A percentile compares a stretch with the other conserved stretches of the same genome.
phyloP scores from a whole-genome alignment of 441 rosid species.

The Populus hybrid region DNA sequence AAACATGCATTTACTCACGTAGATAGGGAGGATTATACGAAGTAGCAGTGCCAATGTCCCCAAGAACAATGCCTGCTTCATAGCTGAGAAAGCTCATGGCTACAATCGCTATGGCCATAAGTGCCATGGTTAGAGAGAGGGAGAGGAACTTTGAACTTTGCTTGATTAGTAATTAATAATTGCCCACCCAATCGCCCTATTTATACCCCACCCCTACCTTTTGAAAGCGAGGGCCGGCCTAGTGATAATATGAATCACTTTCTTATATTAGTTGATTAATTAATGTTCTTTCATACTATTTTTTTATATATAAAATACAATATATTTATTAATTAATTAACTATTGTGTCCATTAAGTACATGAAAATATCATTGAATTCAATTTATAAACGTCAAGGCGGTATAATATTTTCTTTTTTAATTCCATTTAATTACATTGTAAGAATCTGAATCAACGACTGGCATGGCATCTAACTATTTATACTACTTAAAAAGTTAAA shows the following conservation, averaged over 20 bases:
- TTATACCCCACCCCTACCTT: not conserved
- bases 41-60: constrained; percentile 43
- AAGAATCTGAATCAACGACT: not conserved
- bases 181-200: not conserved
- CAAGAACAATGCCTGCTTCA: constrained; percentile 17
- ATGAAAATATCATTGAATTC: no score
- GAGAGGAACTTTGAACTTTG: not conserved
- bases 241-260: not conserved
- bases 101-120: not conserved
- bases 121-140: not conserved
- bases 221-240: not conserved
- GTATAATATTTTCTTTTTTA: no score
- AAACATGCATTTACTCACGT: constrained; percentile 28
- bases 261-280: not conserved
- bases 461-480: not conserved
- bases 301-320: no score
- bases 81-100: not conserved
- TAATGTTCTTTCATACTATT: no score
- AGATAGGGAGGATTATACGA: constrained; percentile 48
- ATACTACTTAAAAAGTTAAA: not conserved
- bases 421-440: no score
- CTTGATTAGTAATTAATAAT: not conserved
- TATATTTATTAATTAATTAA: no score
- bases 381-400: no score
- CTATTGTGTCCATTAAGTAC: no score